Conservation (phyloP, 2,329 filamentous ascomycete species). For the Myriosclerotinia duriaeana region DNA sequence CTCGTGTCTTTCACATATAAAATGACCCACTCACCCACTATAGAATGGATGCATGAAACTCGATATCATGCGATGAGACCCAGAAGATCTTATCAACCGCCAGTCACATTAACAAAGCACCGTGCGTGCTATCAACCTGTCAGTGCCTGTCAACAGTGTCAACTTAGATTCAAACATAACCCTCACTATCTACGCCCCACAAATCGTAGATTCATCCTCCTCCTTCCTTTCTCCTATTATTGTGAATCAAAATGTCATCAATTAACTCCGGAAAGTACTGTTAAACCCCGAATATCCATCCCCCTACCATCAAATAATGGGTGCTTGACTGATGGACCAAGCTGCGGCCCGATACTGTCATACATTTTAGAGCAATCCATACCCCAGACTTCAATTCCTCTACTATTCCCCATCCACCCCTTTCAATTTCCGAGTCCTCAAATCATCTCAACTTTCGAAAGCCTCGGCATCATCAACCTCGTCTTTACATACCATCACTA, state of each 20-base stretch:
- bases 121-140: not conserved
- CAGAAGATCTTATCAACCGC: constrained; percentile 8
- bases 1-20: constrained; percentile 1
- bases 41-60: constrained; percentile 12
- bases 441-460: not conserved
- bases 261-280: not conserved
- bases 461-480: constrained; percentile 1
- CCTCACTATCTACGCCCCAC: no score
- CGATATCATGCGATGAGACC: constrained; percentile 12
- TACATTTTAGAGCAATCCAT: not conserved
- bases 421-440: not conserved
- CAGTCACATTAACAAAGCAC: constrained; percentile 12
- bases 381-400: not conserved
- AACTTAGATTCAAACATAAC: no score
- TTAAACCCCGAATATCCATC: not conserved
- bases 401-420: not conserved
- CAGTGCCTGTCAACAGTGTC: no score
- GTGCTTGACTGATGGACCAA: not conserved
- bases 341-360: not conserved
- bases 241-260: not conserved
- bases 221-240: not conserved
- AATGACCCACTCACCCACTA: not conserved
- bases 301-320: not conserved
- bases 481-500: not conserved
- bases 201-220: not conserved